Percentiles rank a stretch among this genome's conserved stretches.
Conservation (phyloP, 2,329 filamentous ascomycete species). For the Exserohilum rostratum region DNA sequence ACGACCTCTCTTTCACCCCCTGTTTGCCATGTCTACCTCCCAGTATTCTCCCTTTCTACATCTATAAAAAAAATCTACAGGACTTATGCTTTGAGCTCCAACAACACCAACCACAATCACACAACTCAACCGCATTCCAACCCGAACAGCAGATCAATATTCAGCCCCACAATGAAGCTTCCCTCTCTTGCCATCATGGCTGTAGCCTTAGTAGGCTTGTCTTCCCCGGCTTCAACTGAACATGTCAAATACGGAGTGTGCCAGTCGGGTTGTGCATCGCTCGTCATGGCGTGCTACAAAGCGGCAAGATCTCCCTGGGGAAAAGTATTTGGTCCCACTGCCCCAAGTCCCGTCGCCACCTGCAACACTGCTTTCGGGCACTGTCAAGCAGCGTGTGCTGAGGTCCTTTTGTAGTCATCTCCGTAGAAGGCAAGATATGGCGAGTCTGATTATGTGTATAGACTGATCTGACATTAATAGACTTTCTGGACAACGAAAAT, state of each 20-base stretch:
- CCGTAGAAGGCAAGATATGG: constrained; percentile 19
- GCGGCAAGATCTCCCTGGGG: constrained; percentile 55
- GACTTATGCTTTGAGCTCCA: too few species aligned
- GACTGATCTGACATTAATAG: too few species aligned
- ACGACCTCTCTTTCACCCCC: too few species aligned
- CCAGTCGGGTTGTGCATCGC: constrained; percentile 54
- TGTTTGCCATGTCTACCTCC: too few species aligned
- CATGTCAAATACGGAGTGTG: constrained; percentile 54
- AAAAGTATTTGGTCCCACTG: constrained; percentile 45
- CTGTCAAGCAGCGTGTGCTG: constrained; percentile 56
- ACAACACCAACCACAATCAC: too few species aligned
- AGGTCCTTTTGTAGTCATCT: constrained; percentile 42
- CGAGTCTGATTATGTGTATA: not conserved
- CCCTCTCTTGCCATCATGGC: not conserved
- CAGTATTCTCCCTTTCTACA: too few species aligned
- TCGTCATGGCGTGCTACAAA: constrained; percentile 56
- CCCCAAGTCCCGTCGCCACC: constrained; percentile 50
- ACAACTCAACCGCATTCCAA: not conserved
- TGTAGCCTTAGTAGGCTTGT: not conserved
- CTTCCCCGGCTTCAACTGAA: constrained; percentile 25
- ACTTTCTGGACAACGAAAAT: not conserved
- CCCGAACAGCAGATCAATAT: not conserved
- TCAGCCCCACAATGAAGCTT: not conserved
- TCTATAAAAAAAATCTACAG: too few species aligned
- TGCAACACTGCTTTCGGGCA: constrained; percentile 56